Evolutionary conservation across 192 early-diverging fungal species (phyloP), one percentile per base, ranked within the genome.

Genomic region (Rhizophagus clarus): DNA sequence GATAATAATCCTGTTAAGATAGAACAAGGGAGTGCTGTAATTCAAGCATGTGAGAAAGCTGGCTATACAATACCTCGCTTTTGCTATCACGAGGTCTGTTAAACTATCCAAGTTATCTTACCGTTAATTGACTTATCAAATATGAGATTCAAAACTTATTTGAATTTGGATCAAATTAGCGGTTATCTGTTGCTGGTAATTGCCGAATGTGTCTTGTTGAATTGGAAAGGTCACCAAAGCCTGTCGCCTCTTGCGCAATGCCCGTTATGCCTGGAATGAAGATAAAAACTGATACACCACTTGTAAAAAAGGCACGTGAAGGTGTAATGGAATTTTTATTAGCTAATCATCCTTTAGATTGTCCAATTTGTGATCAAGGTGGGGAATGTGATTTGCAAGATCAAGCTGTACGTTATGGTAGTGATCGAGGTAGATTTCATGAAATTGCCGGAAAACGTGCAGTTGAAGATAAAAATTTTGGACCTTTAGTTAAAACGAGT

Each of bases 161-260:
- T 87, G 12, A 85, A 91, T 20, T 93, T 94, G 82, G 90, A 91
- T 85, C 93, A 94, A 89, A 94, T 88, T 95, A 97, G 84, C 94
- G 98, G 60, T 90, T 99, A 56, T 93, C 95, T 15, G 90, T 99
- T 71, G 98, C 98, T 14, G 98, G 98, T 83, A 99, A 99, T 91
- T 99, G 98, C 84, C 95, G 98, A 83, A 98, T 99, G 97, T 99
- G 98, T 83, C 90, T 99, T 76, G 97, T 99, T 40, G 98, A 99
- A 88, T 87, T 99, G 45, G 97, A 97, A 85, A 96, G 93, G 84
- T 90, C 95, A 66, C 97, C 97, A 66, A 99, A 99, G 86, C 94
- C 97, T 47, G 88, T 96, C 26, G 97, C 98, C 20, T 98, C 97
- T 67, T 99, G 98, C 82, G 96, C 98, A 22, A 96, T 96, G 91